Percentiles rank a stretch among this genome's conserved stretches.
Evolutionary conservation across 1,139 yeast species (phyloP).

Genomic region (Magnusiomyces sp.): DNA sequence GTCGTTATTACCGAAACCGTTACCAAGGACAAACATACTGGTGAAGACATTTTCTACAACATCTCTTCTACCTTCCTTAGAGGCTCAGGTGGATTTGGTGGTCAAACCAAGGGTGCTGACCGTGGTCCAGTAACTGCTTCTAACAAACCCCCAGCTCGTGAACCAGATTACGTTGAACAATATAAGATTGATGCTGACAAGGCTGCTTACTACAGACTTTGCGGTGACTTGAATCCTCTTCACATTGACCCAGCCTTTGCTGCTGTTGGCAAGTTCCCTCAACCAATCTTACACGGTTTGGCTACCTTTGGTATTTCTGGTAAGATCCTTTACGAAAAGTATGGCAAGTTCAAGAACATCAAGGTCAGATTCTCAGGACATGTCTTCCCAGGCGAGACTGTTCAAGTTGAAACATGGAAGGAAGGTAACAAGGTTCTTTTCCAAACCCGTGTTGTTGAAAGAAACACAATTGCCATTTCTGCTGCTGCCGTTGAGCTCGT

Average conservation of each 20-base stretch:
- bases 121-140: conserved; percentile 52
- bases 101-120: conserved; percentile 46
- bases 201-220: conserved; percentile 84
- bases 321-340: conserved; percentile 68
- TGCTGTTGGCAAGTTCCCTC: conserved; percentile 74
- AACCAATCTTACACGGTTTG: conserved; percentile 90
- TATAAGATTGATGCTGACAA: conserved; percentile 61
- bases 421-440: conserved; percentile 61
- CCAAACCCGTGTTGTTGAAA: conserved; percentile 77
- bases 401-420: conserved; percentile 81
- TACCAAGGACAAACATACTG: conserved; percentile 61
- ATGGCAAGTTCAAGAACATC: conserved; percentile 74
- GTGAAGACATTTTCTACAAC: conserved; percentile 65
- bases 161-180: conserved; percentile 60
- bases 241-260: conserved; percentile 93
- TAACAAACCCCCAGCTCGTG: conserved; percentile 54
- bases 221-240: conserved; percentile 92
- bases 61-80: conserved; percentile 83
- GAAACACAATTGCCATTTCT: conserved; percentile 70
- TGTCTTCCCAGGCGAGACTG: conserved; percentile 95
- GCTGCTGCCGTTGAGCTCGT: conserved; percentile 76
- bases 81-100: conserved; percentile 54
- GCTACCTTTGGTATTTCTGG: conserved; percentile 79
- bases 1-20: conserved; percentile 68
- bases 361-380: conserved; percentile 88